Base-by-base conservation (phyloP, 129 eudicot species). In the Tagetes erecta region DNA sequence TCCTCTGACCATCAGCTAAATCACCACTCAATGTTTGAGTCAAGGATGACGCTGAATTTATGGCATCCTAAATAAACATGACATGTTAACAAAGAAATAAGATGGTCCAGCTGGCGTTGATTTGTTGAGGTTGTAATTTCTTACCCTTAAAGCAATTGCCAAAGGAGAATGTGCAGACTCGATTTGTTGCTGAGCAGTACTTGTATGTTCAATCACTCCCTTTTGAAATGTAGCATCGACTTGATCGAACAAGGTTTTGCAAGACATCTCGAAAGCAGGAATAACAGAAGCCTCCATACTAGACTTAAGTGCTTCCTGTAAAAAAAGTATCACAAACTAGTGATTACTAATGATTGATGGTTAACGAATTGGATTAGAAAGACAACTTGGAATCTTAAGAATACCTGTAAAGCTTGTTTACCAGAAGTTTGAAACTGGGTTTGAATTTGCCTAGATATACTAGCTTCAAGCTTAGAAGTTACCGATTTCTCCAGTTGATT, bases 191-290 rank as follows among this genome's bases (percentile, higher is more conserved):
- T 82, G 89, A 55, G 80, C 86, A 49, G 90, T 88, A 64, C 76
- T 69, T 52, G 86, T 82, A 64, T 95, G 99, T 79, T 95, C 97
- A 64, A 70, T 73, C 90, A 91, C 84, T 45, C 99, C 99, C 82
- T 91, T 95, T 75, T 88, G 97, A 75, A 95, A 95, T 40, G 99
- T 78, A 72, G 92, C 75, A 51, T 95, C 90, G 69, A 95, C 90
- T 86, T 95, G 99, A 79, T 95, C 96, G 78, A 95, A 95, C 96
- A 95, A 91, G 65, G 96, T 81, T 81, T 84, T 85, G 80, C 99
- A 95, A 14, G 99, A 87, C 96, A 82, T 84, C 89, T 95, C 99
- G 64, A 95, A 95, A n/a, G 95, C 96, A 73, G 99, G 99, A 53
- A 95, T 77, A 20, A 95, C 83, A 42, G 94, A 91, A 56, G 83